Percentiles rank a stretch among this genome's conserved stretches.
phyloP scores from a whole-genome alignment of 768 basidiomycete genomes.

The Clitopilus passeckerianus region DNA sequence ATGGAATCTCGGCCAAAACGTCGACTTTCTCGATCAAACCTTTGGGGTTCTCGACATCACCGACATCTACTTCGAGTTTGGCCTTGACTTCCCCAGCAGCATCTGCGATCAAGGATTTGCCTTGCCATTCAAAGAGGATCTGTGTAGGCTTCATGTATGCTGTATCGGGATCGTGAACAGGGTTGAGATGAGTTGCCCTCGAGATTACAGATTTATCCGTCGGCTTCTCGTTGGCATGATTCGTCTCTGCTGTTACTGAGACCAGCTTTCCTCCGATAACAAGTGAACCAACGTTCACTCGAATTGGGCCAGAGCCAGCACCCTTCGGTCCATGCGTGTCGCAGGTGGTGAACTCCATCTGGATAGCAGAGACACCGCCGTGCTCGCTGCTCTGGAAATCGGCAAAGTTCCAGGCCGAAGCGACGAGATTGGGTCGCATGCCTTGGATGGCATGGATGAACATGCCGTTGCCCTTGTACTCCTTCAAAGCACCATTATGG shows the following conservation, averaged over 20 bases:
- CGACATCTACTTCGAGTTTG: constrained; percentile 52
- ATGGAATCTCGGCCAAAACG: constrained; percentile 91
- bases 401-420: constrained; percentile 92
- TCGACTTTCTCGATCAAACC: constrained; percentile 93
- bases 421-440: constrained; percentile 93
- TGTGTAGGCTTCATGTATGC: constrained; percentile 71
- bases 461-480: constrained; percentile 68
- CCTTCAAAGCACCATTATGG: constrained; percentile 53
- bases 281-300: constrained; percentile 80
- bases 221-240: constrained; percentile 58
- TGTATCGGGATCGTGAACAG: constrained; percentile 69
- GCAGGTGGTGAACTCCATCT: constrained; percentile 94
- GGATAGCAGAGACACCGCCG: constrained; percentile 77
- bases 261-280: constrained; percentile 78
- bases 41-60: constrained; percentile 49
- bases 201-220: constrained; percentile 48
- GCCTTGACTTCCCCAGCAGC: constrained; percentile 53
- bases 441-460: constrained; percentile 97
- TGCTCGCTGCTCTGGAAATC: constrained; percentile 78
- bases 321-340: constrained; percentile 76
- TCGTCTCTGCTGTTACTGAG: constrained; percentile 75
- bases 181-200: constrained; percentile 58
- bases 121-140: constrained; percentile 76
- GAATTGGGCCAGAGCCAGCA: constrained; percentile 75
- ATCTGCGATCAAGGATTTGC: constrained; percentile 51